Evolutionary conservation across 1,284 basidiomycete genomes (phyloP).

Genomic region (Naganishia liquefaciens): DNA sequence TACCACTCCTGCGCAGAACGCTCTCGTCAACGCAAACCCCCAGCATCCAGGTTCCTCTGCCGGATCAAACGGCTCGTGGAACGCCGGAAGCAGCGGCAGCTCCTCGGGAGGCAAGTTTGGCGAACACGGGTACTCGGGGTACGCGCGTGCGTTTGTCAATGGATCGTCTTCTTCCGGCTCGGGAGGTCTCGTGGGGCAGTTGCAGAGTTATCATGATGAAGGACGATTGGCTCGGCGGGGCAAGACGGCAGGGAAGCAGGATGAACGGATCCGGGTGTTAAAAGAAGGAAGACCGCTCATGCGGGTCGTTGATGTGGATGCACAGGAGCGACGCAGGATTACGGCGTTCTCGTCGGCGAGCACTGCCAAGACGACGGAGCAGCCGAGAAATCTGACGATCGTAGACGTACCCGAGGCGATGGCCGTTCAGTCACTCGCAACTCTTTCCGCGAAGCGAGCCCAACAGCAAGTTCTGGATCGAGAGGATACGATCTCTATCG

Average conservation of each 20-base stretch:
- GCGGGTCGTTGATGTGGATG: constrained; percentile 27
- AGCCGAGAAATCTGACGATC: constrained; percentile 6
- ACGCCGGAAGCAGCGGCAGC: constrained; percentile 31
- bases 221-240: constrained; percentile 2
- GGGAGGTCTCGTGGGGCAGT: constrained; percentile 38
- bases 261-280: constrained; percentile 5
- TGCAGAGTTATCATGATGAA: constrained; percentile 40
- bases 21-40: constrained; percentile 39
- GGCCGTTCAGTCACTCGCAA: constrained; percentile 15
- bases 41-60: constrained; percentile 33
- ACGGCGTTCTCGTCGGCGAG: not conserved
- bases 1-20: constrained; percentile 47
- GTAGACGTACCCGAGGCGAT: constrained; percentile 12
- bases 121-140: constrained; percentile 31
- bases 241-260: not conserved
- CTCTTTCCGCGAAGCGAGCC: constrained; percentile 2
- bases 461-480: not conserved
- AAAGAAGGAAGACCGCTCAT: constrained; percentile 7
- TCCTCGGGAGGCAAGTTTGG: constrained; percentile 15
- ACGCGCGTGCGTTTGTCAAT: constrained; percentile 31
- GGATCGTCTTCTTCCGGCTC: constrained; percentile 36
- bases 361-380: not conserved
- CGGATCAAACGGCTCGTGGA: constrained; percentile 34
- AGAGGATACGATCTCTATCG: constrained; percentile 11
- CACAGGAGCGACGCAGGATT: not conserved